Conservation (phyloP, 768 basidiomycete species). For the Amanita exitialis region DNA sequence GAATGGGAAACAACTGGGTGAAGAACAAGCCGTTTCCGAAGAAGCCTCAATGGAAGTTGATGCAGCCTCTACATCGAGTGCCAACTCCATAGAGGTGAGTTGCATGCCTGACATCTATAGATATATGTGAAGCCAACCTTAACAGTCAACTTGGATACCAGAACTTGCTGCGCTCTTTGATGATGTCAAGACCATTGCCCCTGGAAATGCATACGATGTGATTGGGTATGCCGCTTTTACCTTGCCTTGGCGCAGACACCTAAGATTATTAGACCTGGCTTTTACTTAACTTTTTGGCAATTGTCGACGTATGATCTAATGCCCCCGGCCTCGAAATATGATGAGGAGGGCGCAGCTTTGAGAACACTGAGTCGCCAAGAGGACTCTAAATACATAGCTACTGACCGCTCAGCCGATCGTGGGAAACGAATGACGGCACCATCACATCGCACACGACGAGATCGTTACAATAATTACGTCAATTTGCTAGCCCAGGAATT, state of each 20-base stretch:
- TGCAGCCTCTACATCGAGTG: constrained; percentile 14
- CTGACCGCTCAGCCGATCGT: constrained; percentile 68
- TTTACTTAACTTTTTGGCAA: constrained; percentile 97
- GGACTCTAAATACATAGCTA: constrained; percentile 47
- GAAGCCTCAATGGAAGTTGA: constrained; percentile 50
- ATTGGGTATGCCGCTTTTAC: constrained; percentile 49
- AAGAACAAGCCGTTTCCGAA: constrained; percentile 20
- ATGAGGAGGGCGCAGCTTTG: constrained; percentile 60
- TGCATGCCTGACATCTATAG: neutral
- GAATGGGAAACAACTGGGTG: constrained; percentile 16
- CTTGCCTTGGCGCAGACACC: constrained; percentile 1
- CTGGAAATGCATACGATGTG: constrained; percentile 48
- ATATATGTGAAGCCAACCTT: neutral
- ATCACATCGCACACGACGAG: constrained; percentile 51
- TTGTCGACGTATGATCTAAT: constrained; percentile 83
- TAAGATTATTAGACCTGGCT: constrained; percentile 55
- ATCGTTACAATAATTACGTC: constrained; percentile 55
- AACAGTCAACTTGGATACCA: constrained; percentile 71
- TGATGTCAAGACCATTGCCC: constrained; percentile 63
- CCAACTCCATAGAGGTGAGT: constrained; percentile 29
- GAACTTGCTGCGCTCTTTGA: constrained; percentile 66
- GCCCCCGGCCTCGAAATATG: constrained; percentile 69
- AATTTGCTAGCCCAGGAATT: constrained; percentile 55
- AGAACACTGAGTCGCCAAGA: constrained; percentile 58
- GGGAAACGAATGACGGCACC: constrained; percentile 44